Evolutionary conservation across 2,329 filamentous ascomycete genomes (phyloP).

Genomic region (Penicillium crustosum): DNA sequence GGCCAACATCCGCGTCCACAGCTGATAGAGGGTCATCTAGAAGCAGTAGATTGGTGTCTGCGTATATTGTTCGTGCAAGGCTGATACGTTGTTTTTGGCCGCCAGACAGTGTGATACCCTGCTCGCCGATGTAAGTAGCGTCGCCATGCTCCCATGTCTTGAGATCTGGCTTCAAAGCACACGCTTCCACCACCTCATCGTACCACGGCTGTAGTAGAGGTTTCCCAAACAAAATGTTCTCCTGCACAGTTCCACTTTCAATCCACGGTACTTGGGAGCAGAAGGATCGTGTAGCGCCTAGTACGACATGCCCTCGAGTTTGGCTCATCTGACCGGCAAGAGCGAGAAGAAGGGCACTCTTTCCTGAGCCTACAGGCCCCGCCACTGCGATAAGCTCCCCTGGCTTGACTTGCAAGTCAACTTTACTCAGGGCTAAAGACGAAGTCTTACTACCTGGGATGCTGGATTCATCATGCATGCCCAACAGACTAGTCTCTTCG

Average conservation of each 20-base stretch:
- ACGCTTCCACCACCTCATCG: not conserved
- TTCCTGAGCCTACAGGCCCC: not conserved
- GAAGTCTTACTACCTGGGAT: not conserved
- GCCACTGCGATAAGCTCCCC: not conserved
- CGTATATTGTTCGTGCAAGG: not conserved
- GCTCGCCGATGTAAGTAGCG: not conserved
- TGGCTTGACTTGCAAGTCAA: not conserved
- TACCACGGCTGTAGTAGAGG: not conserved
- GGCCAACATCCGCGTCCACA: not conserved
- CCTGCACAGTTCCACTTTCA: conserved; percentile 1
- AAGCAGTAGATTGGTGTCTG: not conserved
- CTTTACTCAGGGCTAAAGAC: not conserved
- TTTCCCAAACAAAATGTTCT: not conserved
- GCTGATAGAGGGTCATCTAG: not conserved
- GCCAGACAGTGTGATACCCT: not conserved
- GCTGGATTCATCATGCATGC: not conserved
- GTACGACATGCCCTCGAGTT: not conserved
- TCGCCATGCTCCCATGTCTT: not conserved
- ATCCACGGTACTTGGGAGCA: not conserved
- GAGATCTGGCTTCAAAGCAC: not conserved
- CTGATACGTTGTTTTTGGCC: not conserved
- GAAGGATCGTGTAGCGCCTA: not conserved
- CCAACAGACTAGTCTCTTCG: not conserved
- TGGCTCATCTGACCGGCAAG: not conserved
- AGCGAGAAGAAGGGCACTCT: not conserved